These are phyloP conservation scores for Heimioporus sp. DNA, from an alignment of 768 basidiomycete genomes.

Conservation along the genomic window DNA sequence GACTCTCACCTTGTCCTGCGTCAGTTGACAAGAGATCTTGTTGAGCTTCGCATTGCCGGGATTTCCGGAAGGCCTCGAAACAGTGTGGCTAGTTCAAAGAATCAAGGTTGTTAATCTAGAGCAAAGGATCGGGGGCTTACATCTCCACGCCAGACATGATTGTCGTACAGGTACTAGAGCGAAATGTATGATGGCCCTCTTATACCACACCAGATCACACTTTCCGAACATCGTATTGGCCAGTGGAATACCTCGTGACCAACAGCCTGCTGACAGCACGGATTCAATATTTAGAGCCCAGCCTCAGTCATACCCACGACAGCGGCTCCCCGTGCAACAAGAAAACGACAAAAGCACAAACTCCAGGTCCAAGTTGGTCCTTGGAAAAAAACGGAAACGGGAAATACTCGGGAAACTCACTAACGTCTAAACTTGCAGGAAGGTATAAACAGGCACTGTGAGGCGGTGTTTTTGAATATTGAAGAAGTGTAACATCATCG, in stretches of 20 bases:
- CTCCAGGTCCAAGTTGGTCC: too few species aligned
- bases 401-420: neutral
- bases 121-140: slow-evolving; percentile 34
- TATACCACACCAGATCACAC: slow-evolving; percentile 5
- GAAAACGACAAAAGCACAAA: too few species aligned
- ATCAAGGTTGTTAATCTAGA: slow-evolving; percentile 3
- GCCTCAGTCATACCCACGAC: too few species aligned
- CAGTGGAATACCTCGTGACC: too few species aligned
- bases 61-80: slow-evolving; percentile 20
- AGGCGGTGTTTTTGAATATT: neutral
- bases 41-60: slow-evolving; percentile 54
- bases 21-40: slow-evolving; percentile 70
- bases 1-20: slow-evolving; percentile 70
- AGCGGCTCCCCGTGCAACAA: too few species aligned
- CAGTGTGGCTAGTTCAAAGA: slow-evolving; percentile 12
- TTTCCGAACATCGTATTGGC: neutral
- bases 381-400: too few species aligned
- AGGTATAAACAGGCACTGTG: neutral
- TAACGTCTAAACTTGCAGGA: neutral
- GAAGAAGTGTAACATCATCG: too few species aligned
- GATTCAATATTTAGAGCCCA: too few species aligned
- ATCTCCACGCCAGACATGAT: slow-evolving; percentile 63
- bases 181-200: slow-evolving; percentile 5
- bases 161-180: neutral
- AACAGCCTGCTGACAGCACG: too few species aligned